These are phyloP conservation scores for Astrocystis sublimbata DNA, from an alignment of 495 filamentous ascomycete genomes.

Conservation along the genomic window DNA sequence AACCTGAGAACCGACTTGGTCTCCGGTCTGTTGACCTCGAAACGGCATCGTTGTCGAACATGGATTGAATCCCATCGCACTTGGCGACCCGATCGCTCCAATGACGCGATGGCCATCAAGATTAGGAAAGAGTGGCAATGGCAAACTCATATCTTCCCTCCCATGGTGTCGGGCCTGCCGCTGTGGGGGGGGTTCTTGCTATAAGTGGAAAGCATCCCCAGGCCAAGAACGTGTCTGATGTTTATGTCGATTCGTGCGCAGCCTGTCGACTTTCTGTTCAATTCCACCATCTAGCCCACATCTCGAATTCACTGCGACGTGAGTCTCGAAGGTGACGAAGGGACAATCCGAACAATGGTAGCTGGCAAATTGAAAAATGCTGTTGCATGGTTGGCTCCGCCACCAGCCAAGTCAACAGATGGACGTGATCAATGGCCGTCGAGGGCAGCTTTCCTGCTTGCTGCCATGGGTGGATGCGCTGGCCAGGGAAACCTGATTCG, in stretches of 20 bases:
- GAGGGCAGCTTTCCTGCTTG: conserved; percentile 17
- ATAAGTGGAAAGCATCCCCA: not conserved
- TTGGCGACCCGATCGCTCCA: not conserved
- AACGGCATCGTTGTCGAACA: not conserved
- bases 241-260: not conserved
- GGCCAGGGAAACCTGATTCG: conserved; percentile 18
- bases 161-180: not conserved
- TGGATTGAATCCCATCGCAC: conserved; percentile 2
- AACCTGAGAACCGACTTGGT: not conserved
- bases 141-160: not conserved
- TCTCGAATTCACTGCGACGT: not conserved
- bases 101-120: not conserved
- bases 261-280: not conserved
- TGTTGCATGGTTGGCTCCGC: conserved; percentile 13
- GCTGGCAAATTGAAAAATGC: not conserved
- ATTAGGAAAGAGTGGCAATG: not conserved
- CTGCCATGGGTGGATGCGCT: conserved; percentile 15
- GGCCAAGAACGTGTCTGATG: not conserved
- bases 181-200: not conserved
- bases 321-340: not conserved
- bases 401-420: conserved; percentile 14
- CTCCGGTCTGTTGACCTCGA: not conserved
- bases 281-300: not conserved
- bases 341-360: not conserved
- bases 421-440: conserved; percentile 22